phyloP scores from a whole-genome alignment of 371 early-diverging fungal species.

The Mortierella sp. region DNA sequence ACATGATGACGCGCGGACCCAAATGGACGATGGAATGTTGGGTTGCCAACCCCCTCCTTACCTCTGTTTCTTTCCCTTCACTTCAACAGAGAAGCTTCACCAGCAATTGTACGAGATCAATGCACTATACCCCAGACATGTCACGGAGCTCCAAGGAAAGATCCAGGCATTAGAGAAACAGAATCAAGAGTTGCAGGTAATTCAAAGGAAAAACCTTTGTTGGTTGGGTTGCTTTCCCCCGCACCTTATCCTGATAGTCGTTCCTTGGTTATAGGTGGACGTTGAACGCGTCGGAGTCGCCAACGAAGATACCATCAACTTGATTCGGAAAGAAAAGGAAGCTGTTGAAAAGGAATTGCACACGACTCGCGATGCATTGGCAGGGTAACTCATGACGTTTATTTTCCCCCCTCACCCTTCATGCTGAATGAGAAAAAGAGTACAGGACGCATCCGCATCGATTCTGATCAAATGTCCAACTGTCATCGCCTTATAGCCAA shows the following conservation, averaged over 20 bases:
- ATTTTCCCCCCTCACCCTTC: too few relatives aligned
- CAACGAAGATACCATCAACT: constrained; percentile 45
- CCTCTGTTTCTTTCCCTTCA: too few relatives aligned
- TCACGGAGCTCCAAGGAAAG: constrained; percentile 61
- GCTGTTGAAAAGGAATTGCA: constrained; percentile 40
- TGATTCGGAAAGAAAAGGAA: constrained; percentile 47
- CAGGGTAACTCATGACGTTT: constrained; percentile 43
- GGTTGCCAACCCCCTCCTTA: too few relatives aligned
- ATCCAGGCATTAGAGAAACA: constrained; percentile 67
- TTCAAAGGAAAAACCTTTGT: not conserved
- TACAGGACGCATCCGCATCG: too few relatives aligned
- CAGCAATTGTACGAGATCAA: constrained; percentile 63
- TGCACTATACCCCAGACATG: constrained; percentile 63
- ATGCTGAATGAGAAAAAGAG: too few relatives aligned
- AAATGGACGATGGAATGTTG: too few relatives aligned
- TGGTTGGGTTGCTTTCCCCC: not conserved
- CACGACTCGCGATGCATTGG: constrained; percentile 43
- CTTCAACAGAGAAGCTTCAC: constrained; percentile 57
- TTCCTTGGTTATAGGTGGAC: too few relatives aligned
- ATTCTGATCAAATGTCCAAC: too few relatives aligned
- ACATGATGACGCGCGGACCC: too few relatives aligned
- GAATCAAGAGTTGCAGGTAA: constrained; percentile 61
- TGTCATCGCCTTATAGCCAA: too few relatives aligned
- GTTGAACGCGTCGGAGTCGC: constrained; percentile 50
- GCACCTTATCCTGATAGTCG: too few relatives aligned